Conservation (phyloP, 805 yeast genomes). For the Lachancea waltii region DNA sequence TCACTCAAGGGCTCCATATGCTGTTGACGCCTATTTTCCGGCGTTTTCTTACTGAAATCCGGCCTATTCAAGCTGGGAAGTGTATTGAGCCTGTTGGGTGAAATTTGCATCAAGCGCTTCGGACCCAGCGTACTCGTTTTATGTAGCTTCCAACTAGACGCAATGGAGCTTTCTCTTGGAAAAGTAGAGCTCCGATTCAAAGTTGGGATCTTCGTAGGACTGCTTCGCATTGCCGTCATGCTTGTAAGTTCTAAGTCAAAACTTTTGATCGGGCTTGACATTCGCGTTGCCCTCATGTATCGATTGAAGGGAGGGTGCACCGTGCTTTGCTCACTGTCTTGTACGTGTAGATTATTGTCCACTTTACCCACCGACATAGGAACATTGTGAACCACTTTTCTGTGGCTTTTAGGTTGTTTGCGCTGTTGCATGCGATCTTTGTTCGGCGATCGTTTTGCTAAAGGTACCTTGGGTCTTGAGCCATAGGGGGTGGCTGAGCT, state of each 20-base stretch:
- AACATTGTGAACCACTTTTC: background rate
- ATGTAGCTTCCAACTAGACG: background rate
- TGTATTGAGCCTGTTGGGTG: slow-evolving; percentile 17
- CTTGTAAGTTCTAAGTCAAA: slow-evolving; percentile 14
- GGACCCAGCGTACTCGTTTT: slow-evolving; percentile 15
- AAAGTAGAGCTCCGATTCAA: slow-evolving; percentile 8
- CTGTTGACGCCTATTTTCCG: background rate
- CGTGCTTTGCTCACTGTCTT: background rate
- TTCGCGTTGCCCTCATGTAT: slow-evolving; percentile 12
- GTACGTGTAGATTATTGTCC: background rate
- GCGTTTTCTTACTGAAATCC: background rate
- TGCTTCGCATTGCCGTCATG: slow-evolving; percentile 12
- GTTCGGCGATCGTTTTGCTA: slow-evolving; percentile 1
- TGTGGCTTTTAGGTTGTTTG: slow-evolving; percentile 1
- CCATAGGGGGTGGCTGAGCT: background rate
- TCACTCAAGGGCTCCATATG: background rate
- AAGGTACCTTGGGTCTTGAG: background rate
- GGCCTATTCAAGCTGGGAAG: background rate
- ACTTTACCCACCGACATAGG: background rate
- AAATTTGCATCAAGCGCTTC: slow-evolving; percentile 22
- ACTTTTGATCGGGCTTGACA: slow-evolving; percentile 15
- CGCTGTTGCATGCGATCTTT: slow-evolving; percentile 1
- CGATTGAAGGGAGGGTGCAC: slow-evolving; percentile 6
- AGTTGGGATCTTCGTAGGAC: slow-evolving; percentile 11
- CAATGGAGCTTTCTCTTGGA: slow-evolving; percentile 3